Conservation (phyloP, 148 eudicot genomes). For the Rhododendron vialii region DNA sequence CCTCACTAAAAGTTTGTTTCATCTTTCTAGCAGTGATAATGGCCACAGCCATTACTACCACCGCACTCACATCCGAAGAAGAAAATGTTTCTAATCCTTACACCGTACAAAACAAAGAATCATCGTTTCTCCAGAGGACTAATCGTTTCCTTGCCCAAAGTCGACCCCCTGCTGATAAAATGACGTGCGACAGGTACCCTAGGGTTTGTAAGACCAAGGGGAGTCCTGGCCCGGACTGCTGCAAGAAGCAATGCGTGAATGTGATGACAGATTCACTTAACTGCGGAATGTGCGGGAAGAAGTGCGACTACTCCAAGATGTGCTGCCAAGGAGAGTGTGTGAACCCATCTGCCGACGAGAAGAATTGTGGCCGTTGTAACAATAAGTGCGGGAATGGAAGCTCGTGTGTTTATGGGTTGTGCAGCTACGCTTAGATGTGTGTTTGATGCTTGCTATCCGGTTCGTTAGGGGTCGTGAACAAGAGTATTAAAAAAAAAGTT, state of each 20-base stretch:
- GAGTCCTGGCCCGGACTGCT: slow-evolving; percentile 55
- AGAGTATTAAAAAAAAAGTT: no score
- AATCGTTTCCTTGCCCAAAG: slow-evolving; percentile 7
- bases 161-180: background rate
- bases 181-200: slow-evolving; percentile 45
- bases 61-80: background rate
- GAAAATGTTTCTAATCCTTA: background rate
- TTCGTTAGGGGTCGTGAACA: no score
- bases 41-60: background rate
- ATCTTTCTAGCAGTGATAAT: background rate
- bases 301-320: slow-evolving; percentile 45
- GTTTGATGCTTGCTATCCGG: background rate
- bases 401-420: slow-evolving; percentile 54
- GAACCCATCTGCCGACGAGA: slow-evolving; percentile 32
- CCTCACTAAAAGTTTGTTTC: background rate
- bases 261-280: slow-evolving; percentile 42
- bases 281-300: slow-evolving; percentile 64
- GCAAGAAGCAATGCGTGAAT: slow-evolving; percentile 57
- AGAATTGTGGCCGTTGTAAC: slow-evolving; percentile 55
- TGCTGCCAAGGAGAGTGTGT: slow-evolving; percentile 63
- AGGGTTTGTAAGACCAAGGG: slow-evolving; percentile 45
- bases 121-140: background rate
- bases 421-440: slow-evolving; percentile 44
- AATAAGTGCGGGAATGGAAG: slow-evolving; percentile 46
- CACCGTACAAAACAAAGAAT: background rate